Percentiles rank a stretch among this genome's conserved stretches.
Conservation (phyloP, 495 filamentous ascomycete genomes). For the Aspergillus cristatus region DNA sequence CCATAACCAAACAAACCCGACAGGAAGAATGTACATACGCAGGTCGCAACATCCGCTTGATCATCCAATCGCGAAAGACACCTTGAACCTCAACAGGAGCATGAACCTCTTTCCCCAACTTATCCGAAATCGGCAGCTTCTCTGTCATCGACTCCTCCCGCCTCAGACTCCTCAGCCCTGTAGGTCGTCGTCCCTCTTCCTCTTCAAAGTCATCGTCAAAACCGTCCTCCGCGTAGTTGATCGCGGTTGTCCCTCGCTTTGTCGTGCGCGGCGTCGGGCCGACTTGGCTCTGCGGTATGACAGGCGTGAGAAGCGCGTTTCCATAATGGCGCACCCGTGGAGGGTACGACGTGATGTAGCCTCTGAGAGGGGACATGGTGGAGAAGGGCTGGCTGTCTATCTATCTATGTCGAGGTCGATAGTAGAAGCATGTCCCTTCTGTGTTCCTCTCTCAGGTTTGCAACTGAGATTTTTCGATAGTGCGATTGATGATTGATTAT, state of each 20-base stretch:
- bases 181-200: slow-evolving; percentile 70
- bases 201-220: slow-evolving; percentile 94
- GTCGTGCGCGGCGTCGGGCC: slow-evolving; percentile 75
- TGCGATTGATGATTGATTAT: no score
- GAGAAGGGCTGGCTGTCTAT: no score
- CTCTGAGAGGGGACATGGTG: slow-evolving; percentile 63
- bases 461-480: slow-evolving; percentile 4
- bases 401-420: slow-evolving; percentile 26
- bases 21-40: slow-evolving; percentile 22
- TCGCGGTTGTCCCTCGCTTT: slow-evolving; percentile 90
- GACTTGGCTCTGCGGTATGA: slow-evolving; percentile 59
- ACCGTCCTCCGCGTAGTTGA: slow-evolving; percentile 96
- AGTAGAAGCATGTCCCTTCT: slow-evolving; percentile 36
- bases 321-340: slow-evolving; percentile 84
- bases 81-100: slow-evolving; percentile 78
- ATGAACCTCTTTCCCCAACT: slow-evolving; percentile 74
- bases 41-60: slow-evolving; percentile 54
- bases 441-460: slow-evolving; percentile 1
- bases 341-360: slow-evolving; percentile 85
- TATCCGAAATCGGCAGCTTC: slow-evolving; percentile 55
- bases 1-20: no score
- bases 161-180: slow-evolving; percentile 72
- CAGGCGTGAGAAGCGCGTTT: slow-evolving; percentile 85
- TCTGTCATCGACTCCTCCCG: slow-evolving; percentile 62
- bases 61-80: slow-evolving; percentile 92